Base-by-base conservation (phyloP, 1,284 basidiomycete species). In the Naganishia sp. region DNA sequence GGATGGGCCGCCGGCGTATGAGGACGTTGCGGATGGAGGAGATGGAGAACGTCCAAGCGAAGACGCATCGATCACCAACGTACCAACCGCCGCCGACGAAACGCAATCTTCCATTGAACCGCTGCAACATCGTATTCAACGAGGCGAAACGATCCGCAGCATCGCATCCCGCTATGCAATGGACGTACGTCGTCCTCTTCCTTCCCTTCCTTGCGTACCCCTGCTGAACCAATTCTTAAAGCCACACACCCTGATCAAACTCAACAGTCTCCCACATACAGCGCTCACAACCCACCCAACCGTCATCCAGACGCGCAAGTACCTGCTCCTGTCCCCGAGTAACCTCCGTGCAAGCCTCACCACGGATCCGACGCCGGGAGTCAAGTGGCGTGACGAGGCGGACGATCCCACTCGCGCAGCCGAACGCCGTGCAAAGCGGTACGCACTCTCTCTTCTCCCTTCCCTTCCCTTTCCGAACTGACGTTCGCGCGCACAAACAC, bases 351-450 rank as follows among this genome's bases (percentile, higher is more conserved):
- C 17, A 21, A 62, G 3, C 17, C 35, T 10, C 39, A 41, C 32
- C 32, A 35, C 52, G 25, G 28, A 18, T 35, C 7, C 31, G 18
- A 35, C 15, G 31, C 31, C 9, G 25, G 32, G 23, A 35, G 13
- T 5, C n/a, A 23, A n/a, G 13, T 52, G 49, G 31, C 2, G n/a
- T 18, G 65, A 32, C 15, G 35, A n/a, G 21, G 57, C 66, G 32
- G 71, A 71, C 21, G 65, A 69, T 11, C 62, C 57, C 32, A 51
- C 60, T 9, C 65, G 75, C 56, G 52, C 65, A 47, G 45, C 66
- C 52, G 71, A 74, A 63, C 61, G 72, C 25, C 60, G 68, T 31
- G 45, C 77, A 17, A 76, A 76, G 63, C 69, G 76, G 67, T 68
- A 31, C 25, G 66, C 43, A 15, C 11, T 15, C 35, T 11, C 7